Percentiles rank a stretch among this genome's conserved stretches.
Conservation (phyloP, 495 filamentous ascomycete genomes). For the Talaromyces thailandensis region DNA sequence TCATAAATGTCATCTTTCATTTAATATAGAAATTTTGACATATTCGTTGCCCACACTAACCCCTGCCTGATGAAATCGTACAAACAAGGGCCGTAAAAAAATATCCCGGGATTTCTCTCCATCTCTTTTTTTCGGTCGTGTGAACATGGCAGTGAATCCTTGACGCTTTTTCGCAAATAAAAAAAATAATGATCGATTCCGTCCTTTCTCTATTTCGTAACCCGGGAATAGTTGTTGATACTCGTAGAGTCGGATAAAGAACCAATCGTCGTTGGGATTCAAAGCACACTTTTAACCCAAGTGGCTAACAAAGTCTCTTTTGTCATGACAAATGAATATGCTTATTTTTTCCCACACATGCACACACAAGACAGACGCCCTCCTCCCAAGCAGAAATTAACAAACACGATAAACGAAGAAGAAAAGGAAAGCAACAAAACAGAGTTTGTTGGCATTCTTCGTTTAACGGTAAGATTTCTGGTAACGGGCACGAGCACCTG, state of each 20-base stretch:
- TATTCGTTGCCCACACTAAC: slow-evolving; percentile 6
- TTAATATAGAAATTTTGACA: slow-evolving; percentile 6
- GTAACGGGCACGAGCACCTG: slow-evolving; percentile 91
- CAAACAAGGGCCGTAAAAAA: slow-evolving; percentile 3
- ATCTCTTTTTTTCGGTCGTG: neutral
- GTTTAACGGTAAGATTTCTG: slow-evolving; percentile 76
- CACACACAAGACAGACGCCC: neutral
- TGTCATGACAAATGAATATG: neutral
- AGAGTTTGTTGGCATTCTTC: slow-evolving; percentile 9
- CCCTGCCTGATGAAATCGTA: neutral
- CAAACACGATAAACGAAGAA: slow-evolving; percentile 18
- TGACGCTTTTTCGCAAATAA: neutral
- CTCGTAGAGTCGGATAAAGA: neutral
- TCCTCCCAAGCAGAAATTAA: slow-evolving; percentile 5
- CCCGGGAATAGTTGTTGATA: slow-evolving; percentile 4
- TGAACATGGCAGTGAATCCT: neutral
- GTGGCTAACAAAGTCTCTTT: neutral
- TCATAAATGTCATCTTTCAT: slow-evolving; percentile 7
- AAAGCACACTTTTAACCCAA: neutral
- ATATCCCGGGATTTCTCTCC: slow-evolving; percentile 2
- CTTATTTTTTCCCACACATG: slow-evolving; percentile 1
- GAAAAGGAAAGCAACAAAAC: slow-evolving; percentile 21
- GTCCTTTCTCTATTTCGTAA: neutral
- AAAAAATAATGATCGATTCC: neutral
- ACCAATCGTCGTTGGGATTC: neutral